Percentiles rank a stretch among this genome's conserved stretches.
Conservation (phyloP, 208 protist species). For the Wallacemonas collosoma region DNA sequence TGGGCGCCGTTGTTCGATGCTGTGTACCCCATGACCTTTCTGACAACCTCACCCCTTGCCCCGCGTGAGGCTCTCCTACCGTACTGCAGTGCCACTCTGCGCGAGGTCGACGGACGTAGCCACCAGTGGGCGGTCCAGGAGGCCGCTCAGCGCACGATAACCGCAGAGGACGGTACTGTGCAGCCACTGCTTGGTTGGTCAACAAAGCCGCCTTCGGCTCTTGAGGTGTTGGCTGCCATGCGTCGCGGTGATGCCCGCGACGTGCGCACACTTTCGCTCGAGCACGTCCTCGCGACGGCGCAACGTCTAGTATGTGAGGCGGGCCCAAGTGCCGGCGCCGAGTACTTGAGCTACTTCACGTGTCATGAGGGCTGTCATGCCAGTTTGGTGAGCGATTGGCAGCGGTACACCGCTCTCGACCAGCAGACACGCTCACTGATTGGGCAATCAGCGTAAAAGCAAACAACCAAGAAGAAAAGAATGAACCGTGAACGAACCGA, state of each 20-base stretch:
- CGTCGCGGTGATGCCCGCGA: neutral
- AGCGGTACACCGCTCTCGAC: neutral
- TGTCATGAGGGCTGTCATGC: slow-evolving; percentile 5
- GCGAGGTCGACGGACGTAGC: slow-evolving; percentile 1
- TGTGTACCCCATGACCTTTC: neutral
- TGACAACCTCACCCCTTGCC: slow-evolving; percentile 2
- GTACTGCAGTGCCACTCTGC: neutral
- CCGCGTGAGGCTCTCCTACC: neutral
- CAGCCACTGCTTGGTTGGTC: slow-evolving; percentile 9
- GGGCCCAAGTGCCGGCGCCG: neutral
- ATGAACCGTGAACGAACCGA: too few relatives aligned
- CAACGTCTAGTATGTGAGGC: neutral
- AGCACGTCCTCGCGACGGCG: neutral
- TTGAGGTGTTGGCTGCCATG: neutral
- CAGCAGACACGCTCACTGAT: neutral
- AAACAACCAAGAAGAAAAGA: neutral
- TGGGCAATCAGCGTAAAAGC: neutral
- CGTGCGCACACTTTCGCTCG: neutral
- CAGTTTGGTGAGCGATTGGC: neutral
- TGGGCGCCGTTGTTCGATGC: slow-evolving; percentile 7
- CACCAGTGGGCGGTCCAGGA: neutral
- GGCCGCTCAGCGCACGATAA: neutral
- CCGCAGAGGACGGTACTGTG: neutral
- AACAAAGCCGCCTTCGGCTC: neutral
- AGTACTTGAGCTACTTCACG: slow-evolving; percentile 18